Conservation (phyloP, 169 alveolate genomes). For the Toxoplasma gondii region DNA sequence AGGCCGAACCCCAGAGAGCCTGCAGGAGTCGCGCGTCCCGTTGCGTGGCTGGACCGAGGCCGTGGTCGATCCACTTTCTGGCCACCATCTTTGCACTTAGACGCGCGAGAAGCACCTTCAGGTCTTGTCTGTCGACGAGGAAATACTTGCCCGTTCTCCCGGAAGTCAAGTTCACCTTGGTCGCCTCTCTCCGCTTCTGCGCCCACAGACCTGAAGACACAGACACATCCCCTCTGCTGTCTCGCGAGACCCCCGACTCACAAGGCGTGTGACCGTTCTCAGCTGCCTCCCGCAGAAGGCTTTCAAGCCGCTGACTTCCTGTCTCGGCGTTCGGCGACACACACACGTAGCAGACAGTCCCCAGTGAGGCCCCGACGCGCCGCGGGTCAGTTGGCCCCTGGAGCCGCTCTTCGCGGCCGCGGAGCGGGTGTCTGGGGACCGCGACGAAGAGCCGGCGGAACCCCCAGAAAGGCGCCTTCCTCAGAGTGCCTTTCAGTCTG, state of each 20-base stretch:
- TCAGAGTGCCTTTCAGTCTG: slow-evolving; percentile 5
- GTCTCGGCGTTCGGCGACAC: background rate
- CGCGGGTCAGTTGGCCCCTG: background rate
- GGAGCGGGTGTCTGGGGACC: background rate
- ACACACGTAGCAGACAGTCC: slow-evolving; percentile 1
- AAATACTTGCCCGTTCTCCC: slow-evolving; percentile 22
- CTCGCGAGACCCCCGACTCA: background rate
- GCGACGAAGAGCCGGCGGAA: slow-evolving; percentile 18
- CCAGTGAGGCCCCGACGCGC: background rate
- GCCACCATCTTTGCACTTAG: background rate
- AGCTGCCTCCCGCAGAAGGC: background rate
- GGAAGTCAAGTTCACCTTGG: background rate
- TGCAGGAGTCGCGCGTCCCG: background rate
- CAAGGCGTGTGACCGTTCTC: background rate
- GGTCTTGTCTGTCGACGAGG: slow-evolving; percentile 17
- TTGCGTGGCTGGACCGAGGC: background rate
- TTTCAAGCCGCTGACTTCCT: background rate
- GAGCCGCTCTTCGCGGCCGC: background rate
- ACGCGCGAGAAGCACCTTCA: background rate
- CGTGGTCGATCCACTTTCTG: background rate
- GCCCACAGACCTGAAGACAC: background rate
- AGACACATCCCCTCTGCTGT: background rate
- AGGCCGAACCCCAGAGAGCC: background rate
- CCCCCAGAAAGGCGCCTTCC: slow-evolving; percentile 22
- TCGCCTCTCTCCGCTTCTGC: background rate